Conservation (phyloP, 352 stramenopile species). For the Phytophthora colocasiae region DNA sequence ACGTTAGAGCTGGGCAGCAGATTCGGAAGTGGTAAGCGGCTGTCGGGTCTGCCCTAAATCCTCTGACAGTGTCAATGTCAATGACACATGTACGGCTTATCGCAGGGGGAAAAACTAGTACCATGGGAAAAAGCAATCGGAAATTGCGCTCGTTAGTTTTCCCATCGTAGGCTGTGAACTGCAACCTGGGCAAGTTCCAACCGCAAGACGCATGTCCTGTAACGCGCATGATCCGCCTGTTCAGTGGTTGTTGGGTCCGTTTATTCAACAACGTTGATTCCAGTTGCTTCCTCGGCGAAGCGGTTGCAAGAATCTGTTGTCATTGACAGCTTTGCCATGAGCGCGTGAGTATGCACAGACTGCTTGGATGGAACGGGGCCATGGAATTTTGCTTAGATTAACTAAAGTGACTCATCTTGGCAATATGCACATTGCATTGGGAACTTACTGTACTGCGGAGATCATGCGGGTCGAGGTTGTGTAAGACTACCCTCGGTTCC, state of each 20-base stretch:
- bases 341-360: neutral
- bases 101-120: neutral
- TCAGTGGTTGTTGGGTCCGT: neutral
- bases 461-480: too few relatives aligned
- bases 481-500: too few relatives aligned
- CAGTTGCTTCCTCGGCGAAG: neutral
- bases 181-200: neutral
- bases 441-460: too few relatives aligned
- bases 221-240: neutral
- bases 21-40: constrained; percentile 16
- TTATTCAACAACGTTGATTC: neutral
- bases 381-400: too few relatives aligned
- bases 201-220: too few relatives aligned
- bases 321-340: neutral
- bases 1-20: constrained; percentile 14
- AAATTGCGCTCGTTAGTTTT: too few relatives aligned
- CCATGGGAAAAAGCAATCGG: too few relatives aligned
- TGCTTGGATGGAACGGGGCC: neutral
- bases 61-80: neutral
- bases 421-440: too few relatives aligned
- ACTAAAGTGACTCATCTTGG: too few relatives aligned
- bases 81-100: neutral
- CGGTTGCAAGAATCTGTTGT: neutral
- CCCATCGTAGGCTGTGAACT: neutral
- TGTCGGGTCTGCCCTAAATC: constrained; percentile 10